Conservation (phyloP, 148 eudicot species). For the Simmondsia chinensis region DNA sequence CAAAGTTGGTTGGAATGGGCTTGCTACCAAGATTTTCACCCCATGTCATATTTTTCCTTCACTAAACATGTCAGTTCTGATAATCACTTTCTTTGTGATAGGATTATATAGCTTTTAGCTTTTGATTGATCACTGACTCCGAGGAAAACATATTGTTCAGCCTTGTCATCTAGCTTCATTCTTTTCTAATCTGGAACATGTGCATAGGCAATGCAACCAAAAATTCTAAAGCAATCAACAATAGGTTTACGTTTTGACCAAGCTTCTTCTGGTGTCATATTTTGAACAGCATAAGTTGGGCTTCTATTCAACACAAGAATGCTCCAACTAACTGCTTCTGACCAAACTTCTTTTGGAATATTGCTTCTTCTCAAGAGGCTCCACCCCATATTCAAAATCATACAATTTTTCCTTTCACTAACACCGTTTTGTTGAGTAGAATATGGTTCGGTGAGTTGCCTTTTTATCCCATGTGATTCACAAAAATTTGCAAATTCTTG, state of each 20-base stretch:
- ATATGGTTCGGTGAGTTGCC: too few species aligned
- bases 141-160: not conserved
- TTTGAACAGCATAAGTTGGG: not conserved
- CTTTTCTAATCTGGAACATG: not conserved
- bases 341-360: too few species aligned
- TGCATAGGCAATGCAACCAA: not conserved
- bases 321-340: not conserved
- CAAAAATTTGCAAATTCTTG: too few species aligned
- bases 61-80: not conserved
- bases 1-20: not conserved
- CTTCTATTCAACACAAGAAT: not conserved
- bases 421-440: too few species aligned
- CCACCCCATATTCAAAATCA: too few species aligned
- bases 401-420: too few species aligned
- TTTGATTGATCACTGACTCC: not conserved
- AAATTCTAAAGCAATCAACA: not conserved
- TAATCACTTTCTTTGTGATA: not conserved
- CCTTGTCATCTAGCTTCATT: constrained; percentile 1
- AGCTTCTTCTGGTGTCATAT: not conserved
- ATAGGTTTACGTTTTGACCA: not conserved
- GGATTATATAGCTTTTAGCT: not conserved
- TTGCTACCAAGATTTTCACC: not conserved
- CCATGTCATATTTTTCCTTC: not conserved
- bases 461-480: too few species aligned
- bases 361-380: too few species aligned